Evolutionary conservation across 2,329 filamentous ascomycete species (phyloP).

Genomic region (Grosmannia clavigera): DNA sequence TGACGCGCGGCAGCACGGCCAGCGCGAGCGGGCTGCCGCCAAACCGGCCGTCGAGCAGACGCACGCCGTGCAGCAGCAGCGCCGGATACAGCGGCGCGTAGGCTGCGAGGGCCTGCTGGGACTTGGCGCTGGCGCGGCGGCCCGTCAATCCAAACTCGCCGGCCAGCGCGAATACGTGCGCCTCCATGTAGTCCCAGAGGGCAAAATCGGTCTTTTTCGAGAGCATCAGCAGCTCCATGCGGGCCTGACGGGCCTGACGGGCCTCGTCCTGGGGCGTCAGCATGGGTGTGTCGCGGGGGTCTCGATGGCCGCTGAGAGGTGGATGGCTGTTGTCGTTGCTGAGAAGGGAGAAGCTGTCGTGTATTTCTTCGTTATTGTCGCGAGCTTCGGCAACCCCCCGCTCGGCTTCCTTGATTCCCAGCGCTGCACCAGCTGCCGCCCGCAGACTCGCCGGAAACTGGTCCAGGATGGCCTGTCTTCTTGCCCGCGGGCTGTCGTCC

Average conservation of each 20-base stretch:
- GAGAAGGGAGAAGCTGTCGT: no score
- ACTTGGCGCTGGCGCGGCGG: conserved; percentile 15
- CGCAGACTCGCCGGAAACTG: conserved; percentile 28
- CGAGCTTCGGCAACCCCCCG: background rate
- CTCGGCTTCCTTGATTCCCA: conserved; percentile 18
- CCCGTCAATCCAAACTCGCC: conserved; percentile 25
- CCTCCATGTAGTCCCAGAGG: conserved; percentile 55
- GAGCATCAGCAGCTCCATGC: conserved; percentile 39
- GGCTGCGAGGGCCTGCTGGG: conserved; percentile 14
- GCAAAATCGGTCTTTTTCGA: conserved; percentile 46
- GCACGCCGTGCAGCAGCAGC: conserved; percentile 44
- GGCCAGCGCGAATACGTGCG: conserved; percentile 52
- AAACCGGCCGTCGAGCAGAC: conserved; percentile 46
- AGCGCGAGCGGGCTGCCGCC: conserved; percentile 33
- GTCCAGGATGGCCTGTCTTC: conserved; percentile 24
- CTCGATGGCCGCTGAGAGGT: no score
- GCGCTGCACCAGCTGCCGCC: conserved; percentile 24
- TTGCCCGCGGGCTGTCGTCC: background rate
- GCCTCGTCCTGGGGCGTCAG: conserved; percentile 19
- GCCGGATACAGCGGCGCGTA: conserved; percentile 54
- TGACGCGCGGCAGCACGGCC: conserved; percentile 52
- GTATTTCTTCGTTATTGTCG: no score
- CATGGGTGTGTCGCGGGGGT: conserved; percentile 26
- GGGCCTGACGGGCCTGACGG: conserved; percentile 4
- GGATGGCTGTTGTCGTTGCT: background rate